Base-by-base conservation (phyloP, 2,329 filamentous ascomycete genomes). In the Ciborinia camelliae region DNA sequence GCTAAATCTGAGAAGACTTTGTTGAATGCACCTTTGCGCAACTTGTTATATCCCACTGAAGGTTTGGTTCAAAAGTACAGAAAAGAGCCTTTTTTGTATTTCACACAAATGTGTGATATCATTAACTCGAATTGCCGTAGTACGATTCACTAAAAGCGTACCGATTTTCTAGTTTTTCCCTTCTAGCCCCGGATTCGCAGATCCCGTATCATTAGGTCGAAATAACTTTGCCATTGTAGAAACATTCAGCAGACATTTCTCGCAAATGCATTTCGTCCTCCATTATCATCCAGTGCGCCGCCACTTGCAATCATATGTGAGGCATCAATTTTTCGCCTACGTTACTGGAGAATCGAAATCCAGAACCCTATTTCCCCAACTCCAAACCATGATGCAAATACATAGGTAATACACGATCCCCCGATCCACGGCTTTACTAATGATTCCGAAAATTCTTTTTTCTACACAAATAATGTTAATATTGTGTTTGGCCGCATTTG, bases 391-490 rank as follows among this genome's bases (percentile, higher is more conserved):
- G n/a, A 54, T 32, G 35, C 26, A 43, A 47, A 62, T 47, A 53
- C 54, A 35, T 45, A 62, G 60, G 51, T 45, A 54, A 55, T 60
- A 45, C 60, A 55, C 41, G 60, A 62, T 62, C 60, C 48, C 60
- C 60, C 60, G 50, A 62, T 55, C 60, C 28, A 47, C n/a, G 18
- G 39, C 28, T 35, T 35, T 51, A 35, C 59, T 71, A 78, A 68
- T 86, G 83, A 81, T 87, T 87, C 71, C 85, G 78, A 74, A 87
- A 87, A 80, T 85, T 80, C 81, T 91, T 91, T 78, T 90, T 90
- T 78, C 90, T 52, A 50, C 37, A 65, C 51, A n/a, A 15, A 28
- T 37, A 5, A 45, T 62, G 53, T 70, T 54, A 69, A 63, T 58
- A 54, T 43, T 14, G 35, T 86, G 28, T 28, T 76, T 48, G 37